Conservation (phyloP, 345 rosid species). For the Eucalyptus sp. region DNA sequence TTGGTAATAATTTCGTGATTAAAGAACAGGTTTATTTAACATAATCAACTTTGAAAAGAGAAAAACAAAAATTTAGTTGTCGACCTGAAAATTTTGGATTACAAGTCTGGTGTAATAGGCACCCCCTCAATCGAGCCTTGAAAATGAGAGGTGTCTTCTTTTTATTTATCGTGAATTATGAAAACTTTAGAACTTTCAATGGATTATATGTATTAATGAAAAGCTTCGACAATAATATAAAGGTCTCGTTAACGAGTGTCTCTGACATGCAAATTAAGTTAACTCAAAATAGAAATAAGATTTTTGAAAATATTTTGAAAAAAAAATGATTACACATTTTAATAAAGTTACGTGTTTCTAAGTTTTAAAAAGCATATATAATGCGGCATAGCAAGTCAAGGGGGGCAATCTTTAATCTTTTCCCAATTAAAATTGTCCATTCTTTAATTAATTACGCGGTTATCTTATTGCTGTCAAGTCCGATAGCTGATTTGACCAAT, state of each 20-base stretch:
- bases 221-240: neutral
- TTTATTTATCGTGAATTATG: neutral
- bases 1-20: neutral
- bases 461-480: neutral
- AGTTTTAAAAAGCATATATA: no score
- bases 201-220: neutral
- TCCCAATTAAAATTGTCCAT: neutral
- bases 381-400: neutral
- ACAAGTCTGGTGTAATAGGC: no score
- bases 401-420: neutral
- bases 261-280: neutral
- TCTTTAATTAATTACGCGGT: neutral
- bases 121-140: neutral
- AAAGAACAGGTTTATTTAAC: neutral
- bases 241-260: neutral
- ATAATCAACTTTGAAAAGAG: neutral
- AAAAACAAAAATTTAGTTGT: neutral
- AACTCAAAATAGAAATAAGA: neutral
- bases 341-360: neutral
- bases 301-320: no score
- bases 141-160: neutral
- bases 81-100: neutral
- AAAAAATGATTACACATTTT: neutral
- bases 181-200: neutral
- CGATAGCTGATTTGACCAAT: no score